A percentile compares a stretch with the other conserved stretches of the same genome.
These are phyloP conservation scores for Dendrocalamus sinicus DNA, from an alignment of 176 grass and related monocot genomes.

Conservation along the genomic window DNA sequence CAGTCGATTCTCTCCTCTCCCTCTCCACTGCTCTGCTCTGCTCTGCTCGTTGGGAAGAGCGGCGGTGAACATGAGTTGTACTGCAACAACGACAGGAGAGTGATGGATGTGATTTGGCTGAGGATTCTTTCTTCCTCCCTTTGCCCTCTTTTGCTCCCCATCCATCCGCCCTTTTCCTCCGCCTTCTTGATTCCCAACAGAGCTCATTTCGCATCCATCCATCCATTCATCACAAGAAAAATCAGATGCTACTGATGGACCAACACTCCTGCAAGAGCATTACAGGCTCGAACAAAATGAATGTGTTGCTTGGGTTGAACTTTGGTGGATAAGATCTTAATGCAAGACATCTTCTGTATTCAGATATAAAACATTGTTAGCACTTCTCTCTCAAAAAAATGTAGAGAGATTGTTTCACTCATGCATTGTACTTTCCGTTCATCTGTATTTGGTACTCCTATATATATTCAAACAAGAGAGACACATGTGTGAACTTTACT, in stretches of 20 bases:
- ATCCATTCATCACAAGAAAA: neutral
- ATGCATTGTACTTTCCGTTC: neutral
- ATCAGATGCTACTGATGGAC: neutral
- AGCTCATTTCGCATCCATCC: neutral
- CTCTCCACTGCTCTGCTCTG: neutral
- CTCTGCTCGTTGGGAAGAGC: neutral
- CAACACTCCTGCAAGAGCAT: neutral
- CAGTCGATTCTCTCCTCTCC: neutral
- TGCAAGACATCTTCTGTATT: neutral
- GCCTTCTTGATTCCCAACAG: neutral
- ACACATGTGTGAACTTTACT: neutral
- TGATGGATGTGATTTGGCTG: conserved; percentile 37
- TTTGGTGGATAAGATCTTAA: neutral
- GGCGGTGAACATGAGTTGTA: conserved; percentile 28
- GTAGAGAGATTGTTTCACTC: neutral
- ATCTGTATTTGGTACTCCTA: neutral
- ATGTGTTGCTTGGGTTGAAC: neutral
- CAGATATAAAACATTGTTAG: neutral
- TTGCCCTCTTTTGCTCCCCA: neutral
- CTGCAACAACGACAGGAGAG: neutral
- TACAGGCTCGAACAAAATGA: neutral
- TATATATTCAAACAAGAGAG: neutral
- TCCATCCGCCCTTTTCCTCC: neutral
- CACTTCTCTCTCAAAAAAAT: neutral
- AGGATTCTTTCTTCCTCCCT: neutral